phyloP scores from a whole-genome alignment of 2,329 filamentous ascomycete genomes.

The Blastomyces emzantsi region DNA sequence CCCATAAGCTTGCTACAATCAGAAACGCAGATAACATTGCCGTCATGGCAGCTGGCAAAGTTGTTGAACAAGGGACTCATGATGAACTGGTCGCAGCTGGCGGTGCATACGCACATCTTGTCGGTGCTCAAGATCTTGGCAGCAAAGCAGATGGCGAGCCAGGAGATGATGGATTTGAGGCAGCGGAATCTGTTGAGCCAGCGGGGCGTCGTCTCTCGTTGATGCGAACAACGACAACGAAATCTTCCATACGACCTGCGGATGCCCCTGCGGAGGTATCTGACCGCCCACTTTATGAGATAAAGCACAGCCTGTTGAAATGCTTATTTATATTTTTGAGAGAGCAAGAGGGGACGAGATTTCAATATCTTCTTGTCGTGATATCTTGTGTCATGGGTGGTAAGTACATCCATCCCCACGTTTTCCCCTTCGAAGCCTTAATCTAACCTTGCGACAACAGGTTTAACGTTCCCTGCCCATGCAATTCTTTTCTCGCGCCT shows the following conservation, averaged over 20 bases:
- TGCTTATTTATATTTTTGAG: constrained; percentile 8
- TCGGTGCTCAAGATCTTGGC: constrained; percentile 49
- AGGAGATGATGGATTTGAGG: constrained; percentile 35
- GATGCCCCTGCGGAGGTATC: neutral
- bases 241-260: constrained; percentile 8
- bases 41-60: constrained; percentile 70
- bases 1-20: constrained; percentile 79
- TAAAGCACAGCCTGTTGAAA: constrained; percentile 4
- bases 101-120: constrained; percentile 67
- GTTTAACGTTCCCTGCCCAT: constrained; percentile 41
- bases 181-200: neutral
- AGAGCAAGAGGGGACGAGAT: constrained; percentile 6
- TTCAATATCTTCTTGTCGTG: constrained; percentile 5
- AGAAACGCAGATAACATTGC: constrained; percentile 82
- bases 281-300: neutral
- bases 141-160: constrained; percentile 15
- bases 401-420: constrained; percentile 10
- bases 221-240: constrained; percentile 7
- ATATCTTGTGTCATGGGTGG: constrained; percentile 5
- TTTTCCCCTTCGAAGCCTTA: constrained; percentile 27
- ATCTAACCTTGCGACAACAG: constrained; percentile 15
- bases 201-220: constrained; percentile 5
- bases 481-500: constrained; percentile 32
- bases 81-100: constrained; percentile 57
- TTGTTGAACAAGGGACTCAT: constrained; percentile 80